These are phyloP conservation scores for Globisporangium heterothallicum DNA, from an alignment of 352 stramenopile genomes.

Conservation along the genomic window DNA sequence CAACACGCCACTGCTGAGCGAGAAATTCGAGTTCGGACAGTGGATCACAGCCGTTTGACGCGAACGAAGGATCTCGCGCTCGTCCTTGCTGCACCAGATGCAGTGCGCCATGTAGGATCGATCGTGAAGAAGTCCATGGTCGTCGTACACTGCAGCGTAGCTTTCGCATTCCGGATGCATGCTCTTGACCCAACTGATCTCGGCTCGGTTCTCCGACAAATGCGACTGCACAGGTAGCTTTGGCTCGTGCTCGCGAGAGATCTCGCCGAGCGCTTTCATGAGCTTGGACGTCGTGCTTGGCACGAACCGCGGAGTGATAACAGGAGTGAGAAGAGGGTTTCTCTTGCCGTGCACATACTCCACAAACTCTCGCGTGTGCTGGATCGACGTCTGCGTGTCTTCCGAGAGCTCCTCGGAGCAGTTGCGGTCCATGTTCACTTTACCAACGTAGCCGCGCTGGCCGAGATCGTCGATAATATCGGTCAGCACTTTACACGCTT, in stretches of 20 bases:
- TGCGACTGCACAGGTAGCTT: conserved; percentile 89
- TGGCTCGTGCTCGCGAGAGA: conserved; percentile 75
- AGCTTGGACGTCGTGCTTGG: conserved; percentile 82
- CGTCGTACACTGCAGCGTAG: conserved; percentile 81
- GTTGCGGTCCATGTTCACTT: conserved; percentile 97
- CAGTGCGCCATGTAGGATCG: conserved; percentile 94
- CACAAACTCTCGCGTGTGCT: conserved; percentile 85
- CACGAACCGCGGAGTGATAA: conserved; percentile 93
- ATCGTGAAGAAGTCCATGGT: conserved; percentile 85
- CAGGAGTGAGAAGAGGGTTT: conserved; percentile 74
- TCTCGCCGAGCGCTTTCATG: conserved; percentile 70
- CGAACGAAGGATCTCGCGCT: conserved; percentile 65
- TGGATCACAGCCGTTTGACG: conserved; percentile 86
- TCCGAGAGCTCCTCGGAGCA: conserved; percentile 76
- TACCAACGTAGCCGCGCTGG: conserved; percentile 90
- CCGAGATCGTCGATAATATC: conserved; percentile 82
- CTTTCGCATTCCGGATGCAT: conserved; percentile 77
- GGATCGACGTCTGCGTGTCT: conserved; percentile 76
- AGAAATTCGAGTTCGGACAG: conserved; percentile 95
- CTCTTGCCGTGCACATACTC: conserved; percentile 77
- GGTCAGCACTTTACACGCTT: conserved; percentile 86
- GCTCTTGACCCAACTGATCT: conserved; percentile 83
- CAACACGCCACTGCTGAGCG: conserved; percentile 83
- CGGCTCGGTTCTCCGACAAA: conserved; percentile 84
- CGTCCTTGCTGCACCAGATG: conserved; percentile 76